Conservation (phyloP, 495 filamentous ascomycete species). For the Neurospora africana region DNA sequence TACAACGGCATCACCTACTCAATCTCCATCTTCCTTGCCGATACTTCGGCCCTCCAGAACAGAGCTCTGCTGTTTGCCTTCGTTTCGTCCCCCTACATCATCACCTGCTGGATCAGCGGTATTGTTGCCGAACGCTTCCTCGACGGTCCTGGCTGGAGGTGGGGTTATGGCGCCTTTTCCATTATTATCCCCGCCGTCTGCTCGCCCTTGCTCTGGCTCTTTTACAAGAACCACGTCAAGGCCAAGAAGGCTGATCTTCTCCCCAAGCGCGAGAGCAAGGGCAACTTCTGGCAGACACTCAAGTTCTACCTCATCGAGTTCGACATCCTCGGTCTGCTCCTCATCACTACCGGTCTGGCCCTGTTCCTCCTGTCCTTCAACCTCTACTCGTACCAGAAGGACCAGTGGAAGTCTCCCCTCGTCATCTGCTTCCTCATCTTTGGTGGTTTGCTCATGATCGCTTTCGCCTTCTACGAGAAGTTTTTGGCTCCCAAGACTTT, state of each 20-base stretch:
- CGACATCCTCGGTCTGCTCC: slow-evolving; percentile 46
- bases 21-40: slow-evolving; percentile 53
- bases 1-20: slow-evolving; percentile 49
- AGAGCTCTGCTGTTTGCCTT: slow-evolving; percentile 54
- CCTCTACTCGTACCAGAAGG: slow-evolving; percentile 33
- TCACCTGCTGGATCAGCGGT: slow-evolving; percentile 45
- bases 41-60: slow-evolving; percentile 54
- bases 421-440: slow-evolving; percentile 50
- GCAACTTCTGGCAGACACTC: slow-evolving; percentile 38
- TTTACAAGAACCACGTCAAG: slow-evolving; percentile 49
- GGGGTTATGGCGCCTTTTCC: slow-evolving; percentile 53
- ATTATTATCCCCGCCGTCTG: slow-evolving; percentile 48
- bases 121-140: slow-evolving; percentile 37
- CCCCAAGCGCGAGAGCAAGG: slow-evolving; percentile 30
- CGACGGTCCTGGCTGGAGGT: slow-evolving; percentile 43
- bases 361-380: slow-evolving; percentile 56
- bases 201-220: slow-evolving; percentile 41
- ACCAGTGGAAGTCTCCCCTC: slow-evolving; percentile 37
- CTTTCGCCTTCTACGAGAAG: slow-evolving; percentile 51
- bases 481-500: slow-evolving; percentile 46
- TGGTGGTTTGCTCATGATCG: slow-evolving; percentile 44
- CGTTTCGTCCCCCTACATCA: slow-evolving; percentile 53
- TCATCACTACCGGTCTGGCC: slow-evolving; percentile 47
- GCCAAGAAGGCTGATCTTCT: slow-evolving; percentile 46
- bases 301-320: slow-evolving; percentile 50